Evolutionary conservation across 768 basidiomycete genomes (phyloP).

Genomic region (Hortiboletus flavorubellus): DNA sequence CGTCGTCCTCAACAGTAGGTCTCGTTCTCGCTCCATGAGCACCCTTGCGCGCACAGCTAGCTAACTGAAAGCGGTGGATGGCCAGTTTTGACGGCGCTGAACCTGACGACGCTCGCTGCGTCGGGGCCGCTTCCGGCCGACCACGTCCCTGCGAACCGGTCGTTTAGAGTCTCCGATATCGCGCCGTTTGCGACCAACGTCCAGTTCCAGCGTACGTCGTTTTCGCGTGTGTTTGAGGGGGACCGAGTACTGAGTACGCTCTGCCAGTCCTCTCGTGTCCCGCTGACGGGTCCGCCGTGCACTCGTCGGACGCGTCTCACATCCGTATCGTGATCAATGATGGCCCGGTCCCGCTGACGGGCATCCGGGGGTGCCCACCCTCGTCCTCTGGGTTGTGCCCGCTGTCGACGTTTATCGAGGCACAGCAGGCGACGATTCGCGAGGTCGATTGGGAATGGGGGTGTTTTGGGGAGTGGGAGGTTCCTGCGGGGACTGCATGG

Average conservation of each 20-base stretch:
- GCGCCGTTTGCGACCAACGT: constrained; percentile 88
- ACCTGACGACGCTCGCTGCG: constrained; percentile 69
- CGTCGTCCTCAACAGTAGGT: constrained; percentile 78
- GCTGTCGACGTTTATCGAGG: constrained; percentile 64
- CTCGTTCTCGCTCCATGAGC: neutral
- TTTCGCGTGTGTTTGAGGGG: too few species aligned
- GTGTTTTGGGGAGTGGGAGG: constrained; percentile 73
- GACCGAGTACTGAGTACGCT: too few species aligned
- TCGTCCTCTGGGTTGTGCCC: constrained; percentile 63
- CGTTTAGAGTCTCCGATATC: constrained; percentile 73
- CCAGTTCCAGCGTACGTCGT: constrained; percentile 72
- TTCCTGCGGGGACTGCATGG: constrained; percentile 66
- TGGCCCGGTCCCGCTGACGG: constrained; percentile 75
- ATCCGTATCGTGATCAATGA: constrained; percentile 89
- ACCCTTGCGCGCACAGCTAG: neutral
- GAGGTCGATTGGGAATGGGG: constrained; percentile 72
- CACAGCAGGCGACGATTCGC: constrained; percentile 61
- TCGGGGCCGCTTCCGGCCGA: constrained; percentile 73
- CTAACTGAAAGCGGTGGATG: neutral
- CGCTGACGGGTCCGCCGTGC: neutral
- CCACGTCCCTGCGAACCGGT: constrained; percentile 60
- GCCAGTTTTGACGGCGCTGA: constrained; percentile 79
- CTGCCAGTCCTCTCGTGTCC: constrained; percentile 58
- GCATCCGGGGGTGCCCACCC: constrained; percentile 72
- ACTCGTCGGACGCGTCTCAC: constrained; percentile 35